Evolutionary conservation across 306 rosid species (phyloP).

Genomic region (Oemleria cerasiformis): DNA sequence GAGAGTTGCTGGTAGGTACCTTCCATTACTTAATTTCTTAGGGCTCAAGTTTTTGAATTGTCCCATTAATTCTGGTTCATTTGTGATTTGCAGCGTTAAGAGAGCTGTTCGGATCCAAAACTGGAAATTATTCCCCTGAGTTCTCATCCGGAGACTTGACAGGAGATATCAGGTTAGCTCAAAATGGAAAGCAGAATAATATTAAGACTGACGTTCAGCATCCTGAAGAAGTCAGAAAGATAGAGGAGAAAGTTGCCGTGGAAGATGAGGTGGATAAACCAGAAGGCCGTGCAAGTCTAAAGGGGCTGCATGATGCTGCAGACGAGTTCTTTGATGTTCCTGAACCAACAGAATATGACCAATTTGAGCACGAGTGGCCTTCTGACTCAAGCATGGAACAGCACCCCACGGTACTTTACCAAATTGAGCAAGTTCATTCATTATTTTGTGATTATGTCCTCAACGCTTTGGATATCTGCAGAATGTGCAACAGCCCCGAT

Average conservation of each 20-base stretch:
- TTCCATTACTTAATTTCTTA: slow-evolving; percentile 16
- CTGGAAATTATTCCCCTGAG: slow-evolving; percentile 33
- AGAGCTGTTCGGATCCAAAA: slow-evolving; percentile 58
- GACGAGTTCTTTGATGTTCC: slow-evolving; percentile 87
- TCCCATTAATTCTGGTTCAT: not conserved
- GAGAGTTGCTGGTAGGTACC: slow-evolving; percentile 77
- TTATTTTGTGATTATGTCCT: slow-evolving; percentile 21
- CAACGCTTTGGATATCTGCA: slow-evolving; percentile 22
- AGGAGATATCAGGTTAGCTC: slow-evolving; percentile 38
- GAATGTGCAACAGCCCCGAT: slow-evolving; percentile 42
- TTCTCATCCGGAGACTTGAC: slow-evolving; percentile 44
- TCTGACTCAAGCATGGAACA: slow-evolving; percentile 38
- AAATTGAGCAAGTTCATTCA: not conserved
- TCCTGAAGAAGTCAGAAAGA: slow-evolving; percentile 28
- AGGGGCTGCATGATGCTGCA: slow-evolving; percentile 59
- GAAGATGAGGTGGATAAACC: slow-evolving; percentile 40
- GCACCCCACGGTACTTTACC: slow-evolving; percentile 37
- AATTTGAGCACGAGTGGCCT: slow-evolving; percentile 56
- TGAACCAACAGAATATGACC: slow-evolving; percentile 55
- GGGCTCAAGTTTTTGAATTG: not conserved
- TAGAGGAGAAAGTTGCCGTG: slow-evolving; percentile 30
- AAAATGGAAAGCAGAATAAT: slow-evolving; percentile 41
- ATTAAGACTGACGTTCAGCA: slow-evolving; percentile 34
- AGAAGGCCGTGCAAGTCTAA: slow-evolving; percentile 47
- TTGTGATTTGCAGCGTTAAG: slow-evolving; percentile 51